A percentile compares a stretch with the other conserved stretches of the same genome.
phyloP scores from a whole-genome alignment of 1,284 basidiomycete genomes.

The Tetrapyrgos nigripes region DNA sequence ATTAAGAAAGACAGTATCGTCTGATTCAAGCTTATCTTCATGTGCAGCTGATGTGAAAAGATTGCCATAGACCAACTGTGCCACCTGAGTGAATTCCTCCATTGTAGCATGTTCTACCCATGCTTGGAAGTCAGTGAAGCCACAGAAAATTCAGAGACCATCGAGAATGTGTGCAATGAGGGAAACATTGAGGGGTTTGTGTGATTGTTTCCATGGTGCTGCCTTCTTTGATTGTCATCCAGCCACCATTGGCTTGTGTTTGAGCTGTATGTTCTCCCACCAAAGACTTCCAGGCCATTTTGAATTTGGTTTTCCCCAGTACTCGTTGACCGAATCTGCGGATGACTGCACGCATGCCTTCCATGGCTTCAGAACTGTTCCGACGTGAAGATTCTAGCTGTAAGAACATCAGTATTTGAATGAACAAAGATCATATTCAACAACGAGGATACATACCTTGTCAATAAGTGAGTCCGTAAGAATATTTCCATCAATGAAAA shows the following conservation, averaged over 20 bases:
- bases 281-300: background rate
- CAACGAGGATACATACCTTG: slow-evolving; percentile 16
- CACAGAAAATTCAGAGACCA: slow-evolving; percentile 20
- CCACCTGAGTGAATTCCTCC: slow-evolving; percentile 9
- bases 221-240: slow-evolving; percentile 15
- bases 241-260: slow-evolving; percentile 7
- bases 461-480: slow-evolving; percentile 21
- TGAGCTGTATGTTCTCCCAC: slow-evolving; percentile 5
- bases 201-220: slow-evolving; percentile 16
- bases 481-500: slow-evolving; percentile 23
- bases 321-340: slow-evolving; percentile 22
- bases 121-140: background rate
- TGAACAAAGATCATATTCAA: background rate
- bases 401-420: too few species aligned
- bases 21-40: slow-evolving; percentile 3
- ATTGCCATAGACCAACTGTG: slow-evolving; percentile 11
- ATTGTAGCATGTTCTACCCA: slow-evolving; percentile 11
- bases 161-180: slow-evolving; percentile 18
- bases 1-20: slow-evolving; percentile 5
- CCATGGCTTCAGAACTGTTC: slow-evolving; percentile 12
- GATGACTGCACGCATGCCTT: slow-evolving; percentile 3
- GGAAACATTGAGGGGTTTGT: slow-evolving; percentile 18
- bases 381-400: slow-evolving; percentile 20
- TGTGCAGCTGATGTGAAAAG: slow-evolving; percentile 15
- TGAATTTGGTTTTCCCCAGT: slow-evolving; percentile 1